Base-by-base conservation (phyloP, 345 rosid genomes). In the Syzygium jambos region DNA sequence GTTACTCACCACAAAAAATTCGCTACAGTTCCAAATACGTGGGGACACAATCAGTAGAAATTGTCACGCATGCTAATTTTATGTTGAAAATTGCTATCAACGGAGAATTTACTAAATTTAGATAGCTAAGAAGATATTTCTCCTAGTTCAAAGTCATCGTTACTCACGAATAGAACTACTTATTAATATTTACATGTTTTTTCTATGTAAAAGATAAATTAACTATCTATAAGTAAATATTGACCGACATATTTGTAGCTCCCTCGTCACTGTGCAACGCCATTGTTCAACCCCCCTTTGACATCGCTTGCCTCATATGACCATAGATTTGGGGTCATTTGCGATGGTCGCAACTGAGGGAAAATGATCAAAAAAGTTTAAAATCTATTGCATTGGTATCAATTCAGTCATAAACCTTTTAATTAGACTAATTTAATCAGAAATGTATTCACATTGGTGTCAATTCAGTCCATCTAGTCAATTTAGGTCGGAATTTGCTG, bases 11-110 rank as follows among this genome's bases (percentile, higher is more conserved):
- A n/a, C 29, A 63, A n/a, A 11, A n/a, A n/a, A n/a, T 1, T 63
- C 0, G 2, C 14, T 63, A 0, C 2, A 13, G 8, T 29, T 63
- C 0, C 29, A 21, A 63, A n/a, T 5, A 59, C 8, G 30, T 27
- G 30, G 30, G 3, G 29, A 59, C 6, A 11, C 29, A 27, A 13
- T 27, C 3, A 27, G 11, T 59, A 21, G 61, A 4, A 23, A 22
- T 56, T 23, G 61, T 8, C 61, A 9, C 5, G 5, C n/a, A 23
- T 56, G 10, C 6, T 56, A 56, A 23, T 56, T 25, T 59, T 5
- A 59, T 0, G 16, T 59, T 59, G 30, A 27, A 11, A 57, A 57
- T 57, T 57, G 65, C 30, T 12, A 59, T 11, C 29, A 4, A 59
- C 7, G 6, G 1, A 11, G 68, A 59, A 59, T 27, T 27, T 25